Evolutionary conservation across 208 protist species (phyloP).

Genomic region (Novymonas esmeraldas): DNA sequence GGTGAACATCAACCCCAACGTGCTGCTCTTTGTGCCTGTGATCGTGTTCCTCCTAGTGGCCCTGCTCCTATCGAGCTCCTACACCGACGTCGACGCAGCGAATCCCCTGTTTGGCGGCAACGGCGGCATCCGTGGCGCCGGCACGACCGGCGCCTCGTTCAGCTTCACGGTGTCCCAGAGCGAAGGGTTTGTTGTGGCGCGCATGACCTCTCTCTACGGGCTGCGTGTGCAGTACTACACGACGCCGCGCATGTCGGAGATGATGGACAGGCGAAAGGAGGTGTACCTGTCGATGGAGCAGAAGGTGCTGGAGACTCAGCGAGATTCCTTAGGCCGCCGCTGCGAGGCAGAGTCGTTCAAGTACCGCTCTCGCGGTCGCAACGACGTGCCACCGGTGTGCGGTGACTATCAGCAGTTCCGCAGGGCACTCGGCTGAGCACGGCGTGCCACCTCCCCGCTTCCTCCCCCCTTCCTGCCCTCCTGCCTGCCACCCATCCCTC

Average conservation of each 20-base stretch:
- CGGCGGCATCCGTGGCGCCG: neutral
- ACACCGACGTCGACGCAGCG: constrained; percentile 50
- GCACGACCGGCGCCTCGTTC: constrained; percentile 30
- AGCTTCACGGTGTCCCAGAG: constrained; percentile 66
- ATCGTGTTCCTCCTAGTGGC: constrained; percentile 76
- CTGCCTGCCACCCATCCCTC: neutral
- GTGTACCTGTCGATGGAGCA: constrained; percentile 46
- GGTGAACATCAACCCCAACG: constrained; percentile 44
- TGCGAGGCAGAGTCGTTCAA: constrained; percentile 84
- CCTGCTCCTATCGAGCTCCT: constrained; percentile 68
- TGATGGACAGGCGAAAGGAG: constrained; percentile 52
- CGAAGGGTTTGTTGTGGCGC: constrained; percentile 51
- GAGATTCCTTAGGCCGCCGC: constrained; percentile 64
- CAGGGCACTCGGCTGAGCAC: constrained; percentile 35
- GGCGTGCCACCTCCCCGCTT: neutral
- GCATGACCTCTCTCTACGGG: constrained; percentile 58
- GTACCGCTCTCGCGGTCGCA: constrained; percentile 58
- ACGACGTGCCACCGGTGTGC: constrained; percentile 69
- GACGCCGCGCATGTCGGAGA: constrained; percentile 46
- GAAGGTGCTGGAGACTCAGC: constrained; percentile 70
- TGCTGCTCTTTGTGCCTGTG: constrained; percentile 72
- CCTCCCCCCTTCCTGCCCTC: neutral
- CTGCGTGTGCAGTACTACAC: constrained; percentile 77
- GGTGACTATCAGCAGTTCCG: constrained; percentile 55
- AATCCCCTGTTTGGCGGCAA: constrained; percentile 23